Evolutionary conservation across 768 basidiomycete genomes (phyloP), one percentile per base, ranked within the genome.

Genomic region (Trichaptum fuscoviolaceum): DNA sequence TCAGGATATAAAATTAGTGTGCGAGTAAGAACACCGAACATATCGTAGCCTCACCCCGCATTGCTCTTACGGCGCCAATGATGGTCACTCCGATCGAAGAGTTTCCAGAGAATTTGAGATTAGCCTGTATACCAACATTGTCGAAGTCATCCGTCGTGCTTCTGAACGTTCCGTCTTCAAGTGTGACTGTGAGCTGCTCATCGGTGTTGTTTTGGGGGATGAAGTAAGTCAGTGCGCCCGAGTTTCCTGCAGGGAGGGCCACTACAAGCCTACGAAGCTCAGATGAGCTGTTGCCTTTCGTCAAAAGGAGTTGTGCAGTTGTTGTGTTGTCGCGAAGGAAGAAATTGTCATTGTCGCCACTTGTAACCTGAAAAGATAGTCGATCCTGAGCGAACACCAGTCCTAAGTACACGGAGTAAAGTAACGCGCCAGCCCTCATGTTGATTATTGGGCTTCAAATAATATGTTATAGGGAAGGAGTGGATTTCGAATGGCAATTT

Each of bases 171-270:
- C 68, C 66, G 26, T 73, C 68, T 60, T 75, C 68, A 26, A 77
- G 69, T 15, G 67, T 68, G 12, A 76, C 71, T 18, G 67, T 59
- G 15, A 72, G 35, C 61, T 70, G 63, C 9, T 64, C 18, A 20
- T 70, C 70, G 10, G 64, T 62, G 7, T 64, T 18, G 23, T 70
- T 71, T 4, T 66, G 10, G 0, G 81, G 79, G 4, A 83, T 70
- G 67, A 82, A 82, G 70, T 80, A 82, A 0, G 77, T 73, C 35
- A 80, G 68, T 4, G 78, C 77, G 2, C 81, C 81, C 9, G 79
- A 78, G 68, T 82, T 83, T 9, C 80, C 81, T 34, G 80, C 77
- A 26, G 81, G 81, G 57, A 81, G 75, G 30, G 80, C 81, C 3
- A 75, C 76, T 35, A 83, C 80, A 52, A 82, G 72, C 17, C 81